Conservation (phyloP, 331 rosid species). For the Quercus lobata region DNA sequence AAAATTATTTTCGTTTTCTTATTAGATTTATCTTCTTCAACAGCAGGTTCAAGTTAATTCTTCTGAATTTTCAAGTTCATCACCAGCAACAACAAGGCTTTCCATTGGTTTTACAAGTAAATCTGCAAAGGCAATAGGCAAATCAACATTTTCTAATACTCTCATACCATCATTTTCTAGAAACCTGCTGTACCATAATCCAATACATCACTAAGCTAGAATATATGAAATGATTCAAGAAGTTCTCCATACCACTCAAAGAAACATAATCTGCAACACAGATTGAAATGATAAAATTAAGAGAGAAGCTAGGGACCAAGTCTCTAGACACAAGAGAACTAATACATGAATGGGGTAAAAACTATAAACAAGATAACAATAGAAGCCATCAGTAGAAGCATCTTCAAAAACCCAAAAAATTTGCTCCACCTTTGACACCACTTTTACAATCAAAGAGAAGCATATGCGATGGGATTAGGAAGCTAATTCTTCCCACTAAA, state of each 20-base stretch:
- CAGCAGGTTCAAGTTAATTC: slow-evolving; percentile 18
- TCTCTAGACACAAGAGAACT: too few relatives aligned
- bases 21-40: slow-evolving; percentile 29
- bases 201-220: slow-evolving; percentile 35
- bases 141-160: slow-evolving; percentile 82
- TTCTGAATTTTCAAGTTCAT: slow-evolving; percentile 15
- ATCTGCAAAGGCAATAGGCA: slow-evolving; percentile 63
- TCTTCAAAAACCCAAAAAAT: too few relatives aligned
- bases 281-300: too few relatives aligned
- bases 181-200: slow-evolving; percentile 68
- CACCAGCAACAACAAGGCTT: background rate
- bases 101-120: slow-evolving; percentile 39
- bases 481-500: background rate
- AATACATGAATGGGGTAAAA: too few relatives aligned
- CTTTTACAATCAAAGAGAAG: too few relatives aligned
- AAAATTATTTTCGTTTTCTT: slow-evolving; percentile 39
- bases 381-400: too few relatives aligned
- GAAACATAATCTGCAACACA: too few relatives aligned
- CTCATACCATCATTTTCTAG: slow-evolving; percentile 55
- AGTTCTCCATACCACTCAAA: too few relatives aligned
- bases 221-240: too few relatives aligned
- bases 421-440: background rate
- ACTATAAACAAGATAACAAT: too few relatives aligned
- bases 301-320: too few relatives aligned
- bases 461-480: too few relatives aligned